A percentile compares a stretch with the other conserved stretches of the same genome.
Evolutionary conservation across 2,329 filamentous ascomycete species (phyloP).

Genomic region (Alternaria rosae): DNA sequence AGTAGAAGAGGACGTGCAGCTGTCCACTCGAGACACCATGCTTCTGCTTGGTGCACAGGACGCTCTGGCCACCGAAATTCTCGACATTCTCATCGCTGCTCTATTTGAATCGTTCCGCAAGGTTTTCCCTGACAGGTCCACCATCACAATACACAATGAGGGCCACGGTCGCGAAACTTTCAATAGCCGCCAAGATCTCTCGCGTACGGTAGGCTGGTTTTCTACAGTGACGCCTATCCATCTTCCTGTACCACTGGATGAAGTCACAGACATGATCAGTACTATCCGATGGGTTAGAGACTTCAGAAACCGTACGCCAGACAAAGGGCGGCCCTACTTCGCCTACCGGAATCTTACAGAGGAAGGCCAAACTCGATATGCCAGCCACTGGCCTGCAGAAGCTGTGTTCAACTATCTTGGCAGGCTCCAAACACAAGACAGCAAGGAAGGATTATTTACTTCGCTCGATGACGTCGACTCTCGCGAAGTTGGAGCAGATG

Average conservation of each 20-base stretch:
- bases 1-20: conserved; percentile 38
- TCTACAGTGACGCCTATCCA: conserved; percentile 50
- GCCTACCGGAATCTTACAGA: conserved; percentile 35
- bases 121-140: conserved; percentile 51
- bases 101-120: conserved; percentile 54
- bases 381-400: conserved; percentile 45
- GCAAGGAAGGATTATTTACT: conserved; percentile 38
- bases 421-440: conserved; percentile 40
- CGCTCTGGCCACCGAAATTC: conserved; percentile 44
- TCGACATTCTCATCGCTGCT: conserved; percentile 48
- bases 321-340: conserved; percentile 45
- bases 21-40: conserved; percentile 45
- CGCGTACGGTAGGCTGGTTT: conserved; percentile 61
- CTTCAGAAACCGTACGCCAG: conserved; percentile 38
- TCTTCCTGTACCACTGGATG: conserved; percentile 32
- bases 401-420: conserved; percentile 46
- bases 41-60: conserved; percentile 43
- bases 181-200: conserved; percentile 56
- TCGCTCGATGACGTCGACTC: conserved; percentile 30
- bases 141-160: conserved; percentile 57
- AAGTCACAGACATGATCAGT: conserved; percentile 39
- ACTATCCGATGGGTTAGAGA: conserved; percentile 47
- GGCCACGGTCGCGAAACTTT: conserved; percentile 59
- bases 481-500: conserved; percentile 33
- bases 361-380: conserved; percentile 35